These are phyloP conservation scores for Lentinula sp. DNA, from an alignment of 768 basidiomycete genomes.

Conservation along the genomic window DNA sequence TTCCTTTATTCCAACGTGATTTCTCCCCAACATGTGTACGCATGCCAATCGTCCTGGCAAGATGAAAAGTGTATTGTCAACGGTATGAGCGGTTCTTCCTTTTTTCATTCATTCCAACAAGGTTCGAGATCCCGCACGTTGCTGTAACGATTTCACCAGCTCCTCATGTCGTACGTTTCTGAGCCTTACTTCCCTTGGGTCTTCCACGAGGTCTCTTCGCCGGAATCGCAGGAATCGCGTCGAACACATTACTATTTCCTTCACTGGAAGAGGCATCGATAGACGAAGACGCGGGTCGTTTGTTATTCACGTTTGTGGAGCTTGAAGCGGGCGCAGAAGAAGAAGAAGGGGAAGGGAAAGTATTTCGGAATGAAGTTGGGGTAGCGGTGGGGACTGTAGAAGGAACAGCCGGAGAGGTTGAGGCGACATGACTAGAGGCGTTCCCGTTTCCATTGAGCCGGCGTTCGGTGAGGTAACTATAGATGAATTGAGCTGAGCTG, in stretches of 20 bases:
- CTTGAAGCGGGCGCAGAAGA: neutral
- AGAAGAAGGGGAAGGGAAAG: neutral
- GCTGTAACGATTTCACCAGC: too few relatives aligned
- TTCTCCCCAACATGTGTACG: too few relatives aligned
- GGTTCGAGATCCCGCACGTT: too few relatives aligned
- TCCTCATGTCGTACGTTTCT: neutral
- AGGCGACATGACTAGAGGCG: constrained; percentile 11
- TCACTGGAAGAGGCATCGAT: constrained; percentile 14
- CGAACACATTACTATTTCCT: constrained; percentile 16
- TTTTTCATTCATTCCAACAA: too few relatives aligned
- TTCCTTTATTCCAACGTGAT: too few relatives aligned
- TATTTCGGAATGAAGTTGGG: neutral
- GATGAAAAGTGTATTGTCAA: too few relatives aligned
- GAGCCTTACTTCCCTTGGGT: constrained; percentile 51
- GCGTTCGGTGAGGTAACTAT: constrained; percentile 59
- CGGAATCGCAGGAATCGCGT: constrained; percentile 14
- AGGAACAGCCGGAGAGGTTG: constrained; percentile 6
- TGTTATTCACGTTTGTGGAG: constrained; percentile 19
- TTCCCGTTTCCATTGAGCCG: constrained; percentile 51
- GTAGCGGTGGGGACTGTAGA: neutral
- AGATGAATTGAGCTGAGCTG: neutral
- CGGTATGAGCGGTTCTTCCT: too few relatives aligned
- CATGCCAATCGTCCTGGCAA: too few relatives aligned
- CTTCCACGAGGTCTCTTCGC: constrained; percentile 57
- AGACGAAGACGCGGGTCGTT: constrained; percentile 23